These are phyloP conservation scores for Whalleya microplaca DNA, from an alignment of 2,329 filamentous ascomycete genomes.

Conservation along the genomic window DNA sequence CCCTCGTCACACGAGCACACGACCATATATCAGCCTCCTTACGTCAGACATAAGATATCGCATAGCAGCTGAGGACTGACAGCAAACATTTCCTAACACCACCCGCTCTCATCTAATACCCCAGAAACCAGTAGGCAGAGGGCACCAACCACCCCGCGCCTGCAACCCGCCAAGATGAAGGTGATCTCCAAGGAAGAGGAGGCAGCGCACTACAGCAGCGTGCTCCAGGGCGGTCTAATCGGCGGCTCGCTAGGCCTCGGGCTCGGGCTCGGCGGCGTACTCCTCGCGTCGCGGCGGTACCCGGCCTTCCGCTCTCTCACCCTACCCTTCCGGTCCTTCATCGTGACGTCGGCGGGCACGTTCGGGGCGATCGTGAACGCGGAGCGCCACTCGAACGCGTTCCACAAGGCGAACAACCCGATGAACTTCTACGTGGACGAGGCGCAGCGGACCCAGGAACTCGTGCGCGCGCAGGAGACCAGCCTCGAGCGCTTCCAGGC, in stretches of 20 bases:
- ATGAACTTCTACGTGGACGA: conserved; percentile 68
- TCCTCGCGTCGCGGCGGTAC: conserved; percentile 72
- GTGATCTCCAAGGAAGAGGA: conserved; percentile 94
- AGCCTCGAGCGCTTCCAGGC: conserved; percentile 64
- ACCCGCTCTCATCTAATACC: background rate
- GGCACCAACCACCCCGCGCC: conserved; percentile 1
- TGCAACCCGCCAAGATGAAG: conserved; percentile 71
- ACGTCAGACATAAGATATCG: background rate
- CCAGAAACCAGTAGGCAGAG: background rate
- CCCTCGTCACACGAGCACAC: background rate
- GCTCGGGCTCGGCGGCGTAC: conserved; percentile 69
- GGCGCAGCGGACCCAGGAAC: conserved; percentile 58
- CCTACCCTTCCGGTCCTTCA: conserved; percentile 87
- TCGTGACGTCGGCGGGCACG: conserved; percentile 79
- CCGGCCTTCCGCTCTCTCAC: conserved; percentile 80
- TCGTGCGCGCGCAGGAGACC: conserved; percentile 60
- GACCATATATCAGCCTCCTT: background rate
- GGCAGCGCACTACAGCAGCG: conserved; percentile 77
- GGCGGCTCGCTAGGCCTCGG: conserved; percentile 72
- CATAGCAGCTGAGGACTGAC: background rate
- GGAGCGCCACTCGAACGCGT: conserved; percentile 69
- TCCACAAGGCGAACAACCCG: conserved; percentile 72
- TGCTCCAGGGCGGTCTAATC: conserved; percentile 76
- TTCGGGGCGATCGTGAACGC: conserved; percentile 88
- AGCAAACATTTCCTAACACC: background rate